A percentile compares a stretch with the other conserved stretches of the same genome.
phyloP scores from a whole-genome alignment of 108 stramenopile species.

The Skeletonema marinoi region DNA sequence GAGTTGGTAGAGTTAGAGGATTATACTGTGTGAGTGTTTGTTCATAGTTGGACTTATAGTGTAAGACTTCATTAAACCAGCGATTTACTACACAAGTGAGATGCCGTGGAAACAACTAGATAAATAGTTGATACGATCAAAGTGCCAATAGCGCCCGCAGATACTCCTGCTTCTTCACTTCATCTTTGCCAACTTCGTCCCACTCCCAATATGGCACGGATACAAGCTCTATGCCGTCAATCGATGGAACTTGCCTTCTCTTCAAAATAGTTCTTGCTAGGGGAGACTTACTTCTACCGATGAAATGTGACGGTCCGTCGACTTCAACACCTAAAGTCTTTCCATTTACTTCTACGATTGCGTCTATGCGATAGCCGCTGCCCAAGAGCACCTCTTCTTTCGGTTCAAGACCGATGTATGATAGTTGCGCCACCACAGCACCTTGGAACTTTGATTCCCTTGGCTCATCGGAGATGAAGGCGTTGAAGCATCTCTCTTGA shows the following conservation, averaged over 20 bases:
- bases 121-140: no score
- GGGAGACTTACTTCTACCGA: background rate
- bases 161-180: no score
- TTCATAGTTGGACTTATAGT: no score
- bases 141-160: no score
- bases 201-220: no score
- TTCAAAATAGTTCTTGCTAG: background rate
- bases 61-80: no score
- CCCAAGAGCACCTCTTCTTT: constrained; percentile 6
- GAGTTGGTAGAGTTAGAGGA: no score
- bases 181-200: no score
- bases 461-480: background rate
- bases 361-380: constrained; percentile 21
- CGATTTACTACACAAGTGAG: no score
- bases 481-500: constrained; percentile 24
- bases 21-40: no score
- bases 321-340: constrained; percentile 14
- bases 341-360: constrained; percentile 14
- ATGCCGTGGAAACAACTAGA: no score
- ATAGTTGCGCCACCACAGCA: background rate
- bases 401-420: constrained; percentile 7
- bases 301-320: constrained; percentile 21
- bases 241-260: background rate
- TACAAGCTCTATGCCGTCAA: background rate
- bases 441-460: constrained; percentile 9